Base-by-base conservation (phyloP, 1,284 basidiomycete genomes). In the Apiotrichum laibachii region DNA sequence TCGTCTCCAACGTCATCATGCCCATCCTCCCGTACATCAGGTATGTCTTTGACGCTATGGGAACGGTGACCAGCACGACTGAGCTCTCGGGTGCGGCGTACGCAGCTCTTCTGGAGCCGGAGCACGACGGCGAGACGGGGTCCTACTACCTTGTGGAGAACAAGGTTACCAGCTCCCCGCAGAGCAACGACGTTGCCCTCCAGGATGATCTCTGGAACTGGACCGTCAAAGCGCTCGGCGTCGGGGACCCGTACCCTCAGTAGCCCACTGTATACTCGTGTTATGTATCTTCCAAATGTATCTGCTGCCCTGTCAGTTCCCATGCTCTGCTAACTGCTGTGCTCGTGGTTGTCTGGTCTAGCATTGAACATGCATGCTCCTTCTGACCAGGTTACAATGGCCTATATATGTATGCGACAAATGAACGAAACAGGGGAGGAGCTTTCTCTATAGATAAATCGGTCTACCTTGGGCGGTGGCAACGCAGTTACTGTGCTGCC, bases 161-260 rank as follows among this genome's bases (percentile, higher is more conserved):
- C 12, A 53, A 49, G 44, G 45, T 39, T 39, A 53, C 55, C 34
- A 53, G 56, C 13, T 64, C 61, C 44, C 55, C 57, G 35, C 47
- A 55, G 40, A 58, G 54, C 44, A 45, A 59, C 39, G 58, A 63
- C 34, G 40, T 26, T 19, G 50, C 40, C 11, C 18, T 59, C n/a
- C 63, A 69, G 59, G 59, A 67, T 12, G 67, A 66, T 39, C 50
- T 64, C 18, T 67, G 62, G 64, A 55, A 63, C 13, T 69, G 66
- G 67, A 67, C 64, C 1, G 44, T 62, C 37, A 16, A 11, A 10
- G 37, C 37, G 2, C 37, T 37, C 37, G 37, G 37, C 3, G 15
- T 37, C 11, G 12, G 10, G 37, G 37, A 37, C 37, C 37, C 37
- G 37, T 37, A 6, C 37, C 12, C 37, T 16, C 11, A 37, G 37